Conservation (phyloP, 306 rosid species). For the Dryas alaskensis region DNA sequence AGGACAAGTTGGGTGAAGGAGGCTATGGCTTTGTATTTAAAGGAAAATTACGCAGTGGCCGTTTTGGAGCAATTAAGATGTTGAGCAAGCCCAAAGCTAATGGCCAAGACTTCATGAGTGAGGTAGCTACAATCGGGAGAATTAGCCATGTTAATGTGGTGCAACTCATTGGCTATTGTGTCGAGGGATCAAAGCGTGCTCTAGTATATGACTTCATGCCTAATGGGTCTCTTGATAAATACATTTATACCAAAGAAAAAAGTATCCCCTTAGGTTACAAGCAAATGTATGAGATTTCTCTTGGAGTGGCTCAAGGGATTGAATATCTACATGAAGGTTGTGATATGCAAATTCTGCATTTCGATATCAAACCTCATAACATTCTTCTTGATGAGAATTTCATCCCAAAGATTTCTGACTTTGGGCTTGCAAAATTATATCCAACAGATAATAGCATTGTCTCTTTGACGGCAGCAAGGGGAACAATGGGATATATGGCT, state of each 20-base stretch:
- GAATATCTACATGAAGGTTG: slow-evolving; percentile 13
- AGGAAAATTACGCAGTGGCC: background rate
- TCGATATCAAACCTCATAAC: slow-evolving; percentile 12
- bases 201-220: background rate
- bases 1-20: background rate
- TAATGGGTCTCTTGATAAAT: background rate
- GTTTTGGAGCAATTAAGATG: background rate
- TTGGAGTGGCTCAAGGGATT: slow-evolving; percentile 13
- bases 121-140: slow-evolving; percentile 4
- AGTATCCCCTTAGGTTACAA: background rate
- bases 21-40: background rate
- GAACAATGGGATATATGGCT: background rate
- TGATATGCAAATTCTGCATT: slow-evolving; percentile 15
- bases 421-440: slow-evolving; percentile 7
- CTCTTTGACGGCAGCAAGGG: background rate
- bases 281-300: background rate
- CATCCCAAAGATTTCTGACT: slow-evolving; percentile 3
- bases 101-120: background rate
- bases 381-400: slow-evolving; percentile 11
- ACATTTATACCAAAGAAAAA: background rate
- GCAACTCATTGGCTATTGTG: slow-evolving; percentile 11
- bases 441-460: background rate
- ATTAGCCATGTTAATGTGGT: background rate
- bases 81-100: background rate
- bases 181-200: slow-evolving; percentile 19